Base-by-base conservation (phyloP, 129 eudicot species). In the Centaurea solstitialis region DNA sequence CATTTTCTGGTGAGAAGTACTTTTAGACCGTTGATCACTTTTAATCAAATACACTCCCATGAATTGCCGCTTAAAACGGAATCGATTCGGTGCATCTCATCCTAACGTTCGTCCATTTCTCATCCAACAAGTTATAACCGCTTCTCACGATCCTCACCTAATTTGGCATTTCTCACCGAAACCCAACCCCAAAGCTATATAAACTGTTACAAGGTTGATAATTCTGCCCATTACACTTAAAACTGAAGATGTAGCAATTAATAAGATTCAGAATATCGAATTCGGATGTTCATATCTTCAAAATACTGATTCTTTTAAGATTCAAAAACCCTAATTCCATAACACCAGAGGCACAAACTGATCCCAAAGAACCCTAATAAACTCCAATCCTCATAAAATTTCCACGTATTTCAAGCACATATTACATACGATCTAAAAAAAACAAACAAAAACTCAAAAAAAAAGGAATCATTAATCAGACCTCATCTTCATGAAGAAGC, bases 401-500 rank as follows among this genome's bases (percentile, higher is more conserved):
- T 67, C 40, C 75, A 74, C 17, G 71, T 76, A 75, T 33, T 75
- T 53, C n/a, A 50, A 79, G 37, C 76, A 71, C 83, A 62, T 26
- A 72, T 61, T 61, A 72, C 76, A 80, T 38, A 40, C 38, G 73
- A 66, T 22, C 61, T 28, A 33, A 53, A 53, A 53, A 53, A 53
- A 59, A 71, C 67, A 9, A 18, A 67, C 0, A 39, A 40, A 40
- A 67, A 9, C 9, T 13, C 18, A 41, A 65, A 20, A 33, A 20
- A 33, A 33, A 1, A 17, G 74, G 15, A 70, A 57, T 9, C 9
- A 24, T 40, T 6, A 45, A 61, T 89, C 85, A 95, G 11, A 95
- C 98, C 88, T 92, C 97, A 78, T 92, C 99, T 76, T 95, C 99
- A 77, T 91, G 99, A 30, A 95, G 97, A 17, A 95, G 87, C 99